These are phyloP conservation scores for Medicago lupulina DNA, from an alignment of 306 rosid genomes.

Conservation along the genomic window DNA sequence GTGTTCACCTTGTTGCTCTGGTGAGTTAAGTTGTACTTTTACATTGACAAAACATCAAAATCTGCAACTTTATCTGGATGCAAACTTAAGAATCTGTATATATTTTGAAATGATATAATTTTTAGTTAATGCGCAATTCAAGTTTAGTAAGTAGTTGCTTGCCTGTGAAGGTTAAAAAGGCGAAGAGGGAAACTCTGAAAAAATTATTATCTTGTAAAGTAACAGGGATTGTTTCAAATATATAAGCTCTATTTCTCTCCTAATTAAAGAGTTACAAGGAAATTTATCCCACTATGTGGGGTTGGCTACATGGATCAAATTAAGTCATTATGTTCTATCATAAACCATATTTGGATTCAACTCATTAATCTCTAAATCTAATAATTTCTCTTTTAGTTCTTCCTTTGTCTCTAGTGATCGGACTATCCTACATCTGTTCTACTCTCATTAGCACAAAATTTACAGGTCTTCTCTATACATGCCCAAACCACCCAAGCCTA, in stretches of 20 bases:
- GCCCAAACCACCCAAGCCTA: too few relatives aligned
- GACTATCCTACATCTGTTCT: too few relatives aligned
- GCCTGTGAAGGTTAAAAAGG: not conserved
- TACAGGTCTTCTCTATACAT: too few relatives aligned
- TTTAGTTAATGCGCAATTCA: not conserved
- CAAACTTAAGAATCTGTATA: slow-evolving; percentile 9
- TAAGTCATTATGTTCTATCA: too few relatives aligned
- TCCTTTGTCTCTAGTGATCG: too few relatives aligned
- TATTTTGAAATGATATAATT: slow-evolving; percentile 21
- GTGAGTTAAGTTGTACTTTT: slow-evolving; percentile 59
- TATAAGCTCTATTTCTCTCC: not conserved
- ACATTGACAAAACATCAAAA: slow-evolving; percentile 33
- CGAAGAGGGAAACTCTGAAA: not conserved
- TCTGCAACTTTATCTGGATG: slow-evolving; percentile 20
- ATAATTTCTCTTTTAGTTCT: too few relatives aligned
- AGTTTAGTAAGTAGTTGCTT: slow-evolving; percentile 11
- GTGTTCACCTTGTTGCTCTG: slow-evolving; percentile 81
- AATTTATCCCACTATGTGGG: not conserved
- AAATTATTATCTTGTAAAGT: not conserved
- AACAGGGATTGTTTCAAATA: not conserved
- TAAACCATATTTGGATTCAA: too few relatives aligned
- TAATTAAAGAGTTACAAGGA: not conserved
- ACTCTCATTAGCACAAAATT: too few relatives aligned
- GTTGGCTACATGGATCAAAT: too few relatives aligned
- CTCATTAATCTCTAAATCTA: too few relatives aligned